phyloP scores from a whole-genome alignment of 2,329 filamentous ascomycete genomes.

The Mariannaea sp. region DNA sequence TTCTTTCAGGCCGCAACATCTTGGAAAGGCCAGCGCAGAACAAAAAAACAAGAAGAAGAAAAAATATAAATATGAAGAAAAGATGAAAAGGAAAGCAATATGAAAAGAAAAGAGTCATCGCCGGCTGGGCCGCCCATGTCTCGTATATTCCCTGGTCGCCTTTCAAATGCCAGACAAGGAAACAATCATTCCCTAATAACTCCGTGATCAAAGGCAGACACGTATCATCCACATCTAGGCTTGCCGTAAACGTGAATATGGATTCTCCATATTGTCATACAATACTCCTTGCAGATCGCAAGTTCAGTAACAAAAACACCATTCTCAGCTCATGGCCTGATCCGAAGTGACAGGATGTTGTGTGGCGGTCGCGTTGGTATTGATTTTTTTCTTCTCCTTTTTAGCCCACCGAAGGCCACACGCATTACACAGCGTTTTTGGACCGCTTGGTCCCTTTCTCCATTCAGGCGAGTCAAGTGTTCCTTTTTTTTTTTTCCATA shows the following conservation, averaged over 20 bases:
- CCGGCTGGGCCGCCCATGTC: constrained; percentile 20
- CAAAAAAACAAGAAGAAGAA: constrained; percentile 9
- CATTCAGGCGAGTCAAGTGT: constrained; percentile 94
- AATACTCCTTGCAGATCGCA: neutral
- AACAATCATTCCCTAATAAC: constrained; percentile 20
- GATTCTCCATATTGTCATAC: neutral
- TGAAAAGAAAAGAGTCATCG: constrained; percentile 7
- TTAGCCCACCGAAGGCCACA: constrained; percentile 79
- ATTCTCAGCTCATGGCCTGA: constrained; percentile 26
- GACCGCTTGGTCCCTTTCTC: constrained; percentile 90
- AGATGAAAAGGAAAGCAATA: too few relatives aligned
- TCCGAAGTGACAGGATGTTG: constrained; percentile 32
- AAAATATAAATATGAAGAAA: too few relatives aligned
- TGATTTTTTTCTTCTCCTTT: constrained; percentile 75
- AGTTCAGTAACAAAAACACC: neutral
- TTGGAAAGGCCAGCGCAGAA: constrained; percentile 5
- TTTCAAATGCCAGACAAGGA: constrained; percentile 23
- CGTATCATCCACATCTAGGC: neutral
- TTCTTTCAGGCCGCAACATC: constrained; percentile 9
- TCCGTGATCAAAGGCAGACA: constrained; percentile 3
- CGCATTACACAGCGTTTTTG: constrained; percentile 94
- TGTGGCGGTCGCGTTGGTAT: constrained; percentile 18
- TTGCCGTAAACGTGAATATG: too few relatives aligned
- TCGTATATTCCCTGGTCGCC: constrained; percentile 35
- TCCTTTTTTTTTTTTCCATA: constrained; percentile 60